Evolutionary conservation across 352 stramenopile genomes (phyloP).

Genomic region (Globisporangium viniferum): DNA sequence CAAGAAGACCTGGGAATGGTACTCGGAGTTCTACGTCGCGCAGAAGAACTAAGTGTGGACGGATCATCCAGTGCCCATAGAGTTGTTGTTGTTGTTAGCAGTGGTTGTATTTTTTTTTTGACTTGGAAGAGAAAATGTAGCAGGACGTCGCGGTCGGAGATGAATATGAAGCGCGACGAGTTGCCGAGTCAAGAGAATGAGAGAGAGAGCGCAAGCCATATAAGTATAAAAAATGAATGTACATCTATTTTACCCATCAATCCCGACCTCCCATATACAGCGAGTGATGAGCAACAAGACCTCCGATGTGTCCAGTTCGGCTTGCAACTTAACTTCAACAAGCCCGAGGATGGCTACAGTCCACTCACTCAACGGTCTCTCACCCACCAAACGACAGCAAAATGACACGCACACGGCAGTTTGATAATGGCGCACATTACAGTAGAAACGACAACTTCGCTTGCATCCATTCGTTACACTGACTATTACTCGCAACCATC

Average conservation of each 20-base stretch:
- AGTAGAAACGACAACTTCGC: background rate
- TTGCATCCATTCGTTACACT: background rate
- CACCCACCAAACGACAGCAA: no score
- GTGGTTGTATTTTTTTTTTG: background rate
- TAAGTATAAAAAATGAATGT: background rate
- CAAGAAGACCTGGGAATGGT: constrained; percentile 93
- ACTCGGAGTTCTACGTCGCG: constrained; percentile 61
- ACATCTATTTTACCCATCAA: background rate
- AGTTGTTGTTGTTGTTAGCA: background rate
- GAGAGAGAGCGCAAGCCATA: no score
- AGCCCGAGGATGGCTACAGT: background rate
- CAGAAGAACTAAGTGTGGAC: constrained; percentile 12
- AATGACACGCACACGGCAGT: background rate
- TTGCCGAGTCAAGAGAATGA: no score
- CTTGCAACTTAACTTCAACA: background rate
- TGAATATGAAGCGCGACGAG: background rate
- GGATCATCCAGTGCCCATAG: background rate
- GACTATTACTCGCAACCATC: background rate
- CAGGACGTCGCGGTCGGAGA: background rate
- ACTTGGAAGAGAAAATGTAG: no score
- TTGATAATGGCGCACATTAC: background rate
- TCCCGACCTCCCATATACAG: no score
- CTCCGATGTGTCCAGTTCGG: background rate
- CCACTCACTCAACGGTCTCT: no score
- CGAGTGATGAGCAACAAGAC: no score